Evolutionary conservation across 805 yeast species (phyloP).

Genomic region (Saccharomycopsis selenospora): DNA sequence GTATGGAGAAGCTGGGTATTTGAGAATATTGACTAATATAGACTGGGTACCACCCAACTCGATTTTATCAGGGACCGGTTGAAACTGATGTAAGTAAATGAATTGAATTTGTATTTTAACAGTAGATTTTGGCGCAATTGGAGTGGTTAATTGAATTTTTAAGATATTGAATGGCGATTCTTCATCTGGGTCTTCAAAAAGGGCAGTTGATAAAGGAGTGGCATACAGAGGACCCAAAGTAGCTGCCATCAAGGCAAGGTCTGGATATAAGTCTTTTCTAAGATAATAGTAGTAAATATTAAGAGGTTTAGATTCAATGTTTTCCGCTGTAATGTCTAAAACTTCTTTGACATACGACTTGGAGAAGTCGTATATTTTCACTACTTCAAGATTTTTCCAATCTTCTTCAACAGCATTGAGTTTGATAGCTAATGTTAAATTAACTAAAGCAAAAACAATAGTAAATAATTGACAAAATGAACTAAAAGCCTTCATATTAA

Average conservation of each 20-base stretch:
- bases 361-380: constrained; percentile 55
- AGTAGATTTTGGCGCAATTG: constrained; percentile 57
- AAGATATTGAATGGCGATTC: constrained; percentile 32
- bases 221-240: neutral
- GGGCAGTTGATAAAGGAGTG: constrained; percentile 11
- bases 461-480: neutral
- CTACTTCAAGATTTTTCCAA: constrained; percentile 50
- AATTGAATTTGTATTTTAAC: constrained; percentile 42
- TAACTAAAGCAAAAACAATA: constrained; percentile 1
- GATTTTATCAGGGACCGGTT: constrained; percentile 60
- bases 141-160: constrained; percentile 48
- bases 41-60: constrained; percentile 55
- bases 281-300: constrained; percentile 51
- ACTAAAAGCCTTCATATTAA: neutral
- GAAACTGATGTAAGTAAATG: constrained; percentile 39
- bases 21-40: constrained; percentile 45
- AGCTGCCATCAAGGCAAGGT: constrained; percentile 25
- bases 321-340: constrained; percentile 47
- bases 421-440: neutral
- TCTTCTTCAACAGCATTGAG: neutral
- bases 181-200: constrained; percentile 15
- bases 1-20: constrained; percentile 58
- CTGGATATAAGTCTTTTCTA: constrained; percentile 39
- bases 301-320: constrained; percentile 49
- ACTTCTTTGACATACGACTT: constrained; percentile 62